phyloP scores from a whole-genome alignment of 345 rosid species.

The Alliaria petiolata region DNA sequence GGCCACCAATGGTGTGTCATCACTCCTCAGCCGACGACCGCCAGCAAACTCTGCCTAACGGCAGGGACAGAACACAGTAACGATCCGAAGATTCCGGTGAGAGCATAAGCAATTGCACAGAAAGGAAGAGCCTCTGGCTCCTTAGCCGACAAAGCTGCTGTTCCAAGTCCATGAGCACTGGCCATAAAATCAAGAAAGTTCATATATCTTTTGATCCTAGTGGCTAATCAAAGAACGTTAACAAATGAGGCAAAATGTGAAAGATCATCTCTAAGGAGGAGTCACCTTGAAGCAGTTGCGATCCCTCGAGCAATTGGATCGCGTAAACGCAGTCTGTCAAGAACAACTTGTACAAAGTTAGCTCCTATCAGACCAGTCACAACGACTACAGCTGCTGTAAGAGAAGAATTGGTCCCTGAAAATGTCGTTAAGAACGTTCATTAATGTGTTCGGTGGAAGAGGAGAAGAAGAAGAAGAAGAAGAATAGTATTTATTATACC shows the following conservation, averaged over 20 bases:
- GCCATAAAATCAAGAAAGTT: neutral
- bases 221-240: neutral
- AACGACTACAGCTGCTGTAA: constrained; percentile 93
- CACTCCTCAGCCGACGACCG: constrained; percentile 53
- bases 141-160: constrained; percentile 93
- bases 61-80: constrained; percentile 80
- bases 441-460: neutral
- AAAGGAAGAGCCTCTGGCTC: constrained; percentile 98
- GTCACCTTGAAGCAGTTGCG: constrained; percentile 90
- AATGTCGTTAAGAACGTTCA: neutral
- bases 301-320: constrained; percentile 93
- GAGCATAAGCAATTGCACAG: constrained; percentile 92
- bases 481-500: constrained; percentile 34
- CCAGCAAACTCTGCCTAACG: constrained; percentile 77
- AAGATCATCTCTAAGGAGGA: neutral
- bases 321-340: constrained; percentile 60
- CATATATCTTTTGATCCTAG: neutral
- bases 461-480: neutral
- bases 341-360: constrained; percentile 79
- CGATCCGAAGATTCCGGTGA: constrained; percentile 89
- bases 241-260: neutral
- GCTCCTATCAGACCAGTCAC: constrained; percentile 91
- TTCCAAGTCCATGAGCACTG: constrained; percentile 99
- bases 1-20: neutral
- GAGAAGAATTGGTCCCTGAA: constrained; percentile 82